phyloP scores from a whole-genome alignment of 148 eudicot genomes.

The Polygonum aviculare region DNA sequence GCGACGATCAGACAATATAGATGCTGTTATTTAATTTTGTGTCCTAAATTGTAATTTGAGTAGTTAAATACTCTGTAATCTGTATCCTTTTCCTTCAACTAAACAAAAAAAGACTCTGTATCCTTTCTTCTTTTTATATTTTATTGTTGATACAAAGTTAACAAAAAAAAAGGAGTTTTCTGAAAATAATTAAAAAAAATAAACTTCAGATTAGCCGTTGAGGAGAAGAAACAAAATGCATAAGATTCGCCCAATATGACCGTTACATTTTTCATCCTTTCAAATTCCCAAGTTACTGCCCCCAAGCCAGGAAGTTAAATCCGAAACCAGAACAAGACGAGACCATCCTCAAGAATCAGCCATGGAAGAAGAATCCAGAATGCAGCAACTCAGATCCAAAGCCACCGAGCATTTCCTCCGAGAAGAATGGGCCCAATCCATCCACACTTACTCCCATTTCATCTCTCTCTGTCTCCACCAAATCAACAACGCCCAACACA shows the following conservation, averaged over 20 bases:
- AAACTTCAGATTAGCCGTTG: background rate
- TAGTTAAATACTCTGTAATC: too few relatives aligned
- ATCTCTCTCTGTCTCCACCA: conserved; percentile 46
- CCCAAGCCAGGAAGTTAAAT: background rate
- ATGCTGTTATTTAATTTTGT: too few relatives aligned
- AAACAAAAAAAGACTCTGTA: too few relatives aligned
- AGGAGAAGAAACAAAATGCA: background rate
- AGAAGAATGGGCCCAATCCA: conserved; percentile 58
- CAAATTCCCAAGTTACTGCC: background rate
- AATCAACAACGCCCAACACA: conserved; percentile 19
- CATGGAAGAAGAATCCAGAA: conserved; percentile 43
- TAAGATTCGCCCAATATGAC: background rate
- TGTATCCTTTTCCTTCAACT: too few relatives aligned
- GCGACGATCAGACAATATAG: background rate
- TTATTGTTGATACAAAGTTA: too few relatives aligned
- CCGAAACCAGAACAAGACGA: conserved; percentile 6
- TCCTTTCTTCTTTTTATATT: too few relatives aligned
- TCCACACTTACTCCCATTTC: conserved; percentile 47
- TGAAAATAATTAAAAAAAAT: background rate
- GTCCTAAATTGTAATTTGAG: too few relatives aligned
- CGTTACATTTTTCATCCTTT: background rate
- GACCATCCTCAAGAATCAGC: conserved; percentile 1
- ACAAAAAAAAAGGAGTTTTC: background rate
- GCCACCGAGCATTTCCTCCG: conserved; percentile 74
- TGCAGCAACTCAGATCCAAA: conserved; percentile 71